phyloP scores from a whole-genome alignment of 73 alveolate species.

The Halteria grandinella region DNA sequence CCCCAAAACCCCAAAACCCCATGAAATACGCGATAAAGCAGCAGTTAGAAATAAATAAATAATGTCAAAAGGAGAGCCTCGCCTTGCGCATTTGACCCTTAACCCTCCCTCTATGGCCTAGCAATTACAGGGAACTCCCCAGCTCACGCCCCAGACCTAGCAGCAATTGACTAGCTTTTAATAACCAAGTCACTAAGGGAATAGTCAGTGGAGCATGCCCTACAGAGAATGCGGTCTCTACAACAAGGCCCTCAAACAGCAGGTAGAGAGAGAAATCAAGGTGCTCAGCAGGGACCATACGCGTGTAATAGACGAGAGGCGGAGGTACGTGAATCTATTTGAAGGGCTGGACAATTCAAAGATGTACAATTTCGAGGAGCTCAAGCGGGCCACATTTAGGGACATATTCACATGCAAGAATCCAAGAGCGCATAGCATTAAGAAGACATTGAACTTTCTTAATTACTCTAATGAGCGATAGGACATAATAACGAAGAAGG shows the following conservation, averaged over 20 bases:
- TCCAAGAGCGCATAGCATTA: neutral
- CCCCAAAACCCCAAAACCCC: no score
- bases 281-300: constrained; percentile 11
- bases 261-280: constrained; percentile 41
- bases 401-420: constrained; percentile 26
- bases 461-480: constrained; percentile 23
- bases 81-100: no score
- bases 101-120: no score
- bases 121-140: no score
- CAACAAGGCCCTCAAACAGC: constrained; percentile 13
- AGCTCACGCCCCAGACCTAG: no score
- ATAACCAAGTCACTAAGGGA: no score
- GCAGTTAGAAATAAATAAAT: no score
- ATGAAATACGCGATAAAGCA: no score
- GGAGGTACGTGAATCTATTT: constrained; percentile 9
- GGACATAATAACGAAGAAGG: constrained; percentile 24
- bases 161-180: no score
- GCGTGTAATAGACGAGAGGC: neutral
- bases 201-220: constrained; percentile 20
- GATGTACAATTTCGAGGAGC: neutral
- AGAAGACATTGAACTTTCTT: neutral
- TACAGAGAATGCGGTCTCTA: constrained; percentile 52
- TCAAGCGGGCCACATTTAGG: constrained; percentile 21
- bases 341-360: constrained; percentile 42
- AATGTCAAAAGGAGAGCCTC: no score